Evolutionary conservation across 1,139 yeast species (phyloP).

Genomic region (Nakaseomyces kungkrabaensis): DNA sequence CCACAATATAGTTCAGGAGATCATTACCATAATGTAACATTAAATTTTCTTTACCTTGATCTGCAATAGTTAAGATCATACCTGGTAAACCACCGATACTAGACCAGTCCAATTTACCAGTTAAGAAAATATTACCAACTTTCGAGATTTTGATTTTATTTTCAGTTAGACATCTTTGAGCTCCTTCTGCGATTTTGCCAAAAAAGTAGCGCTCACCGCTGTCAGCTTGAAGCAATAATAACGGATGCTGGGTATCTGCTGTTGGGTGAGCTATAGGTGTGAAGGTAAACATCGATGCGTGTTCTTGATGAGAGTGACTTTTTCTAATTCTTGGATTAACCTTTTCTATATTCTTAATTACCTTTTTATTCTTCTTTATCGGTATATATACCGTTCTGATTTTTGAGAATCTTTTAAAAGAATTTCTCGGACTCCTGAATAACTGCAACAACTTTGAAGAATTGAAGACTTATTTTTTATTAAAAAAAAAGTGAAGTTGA

Average conservation of each 20-base stretch:
- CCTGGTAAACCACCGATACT: slow-evolving; percentile 88
- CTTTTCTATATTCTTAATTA: not conserved
- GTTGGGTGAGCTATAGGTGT: slow-evolving; percentile 45
- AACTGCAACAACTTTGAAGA: not conserved
- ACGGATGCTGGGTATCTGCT: slow-evolving; percentile 50
- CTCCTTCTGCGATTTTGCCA: slow-evolving; percentile 79
- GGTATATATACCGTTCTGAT: not conserved
- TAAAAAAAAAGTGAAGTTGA: too few species aligned
- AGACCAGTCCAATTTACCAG: slow-evolving; percentile 69
- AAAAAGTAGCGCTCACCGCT: slow-evolving; percentile 51
- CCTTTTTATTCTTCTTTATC: not conserved
- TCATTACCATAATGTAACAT: slow-evolving; percentile 38
- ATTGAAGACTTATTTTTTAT: not conserved
- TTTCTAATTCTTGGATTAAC: not conserved
- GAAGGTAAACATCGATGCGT: slow-evolving; percentile 27
- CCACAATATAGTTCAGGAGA: slow-evolving; percentile 44
- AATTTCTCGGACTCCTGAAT: not conserved
- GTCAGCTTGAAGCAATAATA: slow-evolving; percentile 41
- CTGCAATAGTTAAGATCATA: slow-evolving; percentile 71
- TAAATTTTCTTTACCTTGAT: slow-evolving; percentile 53
- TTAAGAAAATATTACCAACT: slow-evolving; percentile 55
- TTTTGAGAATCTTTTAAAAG: not conserved
- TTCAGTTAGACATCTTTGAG: slow-evolving; percentile 62
- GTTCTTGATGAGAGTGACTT: not conserved
- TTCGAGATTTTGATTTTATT: slow-evolving; percentile 44